Evolutionary conservation across 768 basidiomycete genomes (phyloP).

Genomic region (Sarcomyxa edulis): DNA sequence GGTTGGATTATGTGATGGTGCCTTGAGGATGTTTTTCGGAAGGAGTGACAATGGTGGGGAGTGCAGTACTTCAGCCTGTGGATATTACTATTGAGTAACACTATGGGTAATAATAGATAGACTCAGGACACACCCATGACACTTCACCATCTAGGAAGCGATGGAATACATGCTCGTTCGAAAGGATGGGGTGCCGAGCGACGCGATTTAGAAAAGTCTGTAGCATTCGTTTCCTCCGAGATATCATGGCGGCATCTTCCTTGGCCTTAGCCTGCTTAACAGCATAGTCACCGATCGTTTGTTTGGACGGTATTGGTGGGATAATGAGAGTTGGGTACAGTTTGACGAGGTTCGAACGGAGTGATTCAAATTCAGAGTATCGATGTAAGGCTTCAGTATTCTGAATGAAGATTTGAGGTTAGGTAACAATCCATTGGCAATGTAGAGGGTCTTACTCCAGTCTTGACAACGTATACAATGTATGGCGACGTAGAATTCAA

Average conservation of each 20-base stretch:
- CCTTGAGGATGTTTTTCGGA: conserved; percentile 94
- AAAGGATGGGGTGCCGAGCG: conserved; percentile 88
- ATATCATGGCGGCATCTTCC: conserved; percentile 90
- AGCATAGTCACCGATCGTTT: conserved; percentile 93
- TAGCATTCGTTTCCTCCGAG: conserved; percentile 88
- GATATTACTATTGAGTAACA: too few relatives aligned
- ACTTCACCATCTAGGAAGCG: conserved; percentile 94
- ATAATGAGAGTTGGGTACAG: conserved; percentile 96
- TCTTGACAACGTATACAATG: conserved; percentile 89
- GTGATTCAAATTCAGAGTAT: conserved; percentile 96
- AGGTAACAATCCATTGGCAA: conserved; percentile 3
- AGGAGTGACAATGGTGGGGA: conserved; percentile 87
- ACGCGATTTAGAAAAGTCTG: conserved; percentile 93
- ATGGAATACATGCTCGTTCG: conserved; percentile 94
- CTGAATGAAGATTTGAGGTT: conserved; percentile 49
- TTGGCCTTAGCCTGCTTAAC: conserved; percentile 96
- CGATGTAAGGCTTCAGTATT: conserved; percentile 78
- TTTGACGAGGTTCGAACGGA: conserved; percentile 76
- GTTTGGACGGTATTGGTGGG: conserved; percentile 96
- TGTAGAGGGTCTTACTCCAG: conserved; percentile 57
- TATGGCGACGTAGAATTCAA: conserved; percentile 85
- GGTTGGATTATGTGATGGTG: conserved; percentile 92
- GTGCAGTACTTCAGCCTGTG: conserved; percentile 84
- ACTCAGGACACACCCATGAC: conserved; percentile 83
- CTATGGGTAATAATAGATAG: background rate